A percentile compares a stretch with the other conserved stretches of the same genome.
These are phyloP conservation scores for Achaetomium macrosporum DNA, from an alignment of 2,329 filamentous ascomycete species.

Conservation along the genomic window DNA sequence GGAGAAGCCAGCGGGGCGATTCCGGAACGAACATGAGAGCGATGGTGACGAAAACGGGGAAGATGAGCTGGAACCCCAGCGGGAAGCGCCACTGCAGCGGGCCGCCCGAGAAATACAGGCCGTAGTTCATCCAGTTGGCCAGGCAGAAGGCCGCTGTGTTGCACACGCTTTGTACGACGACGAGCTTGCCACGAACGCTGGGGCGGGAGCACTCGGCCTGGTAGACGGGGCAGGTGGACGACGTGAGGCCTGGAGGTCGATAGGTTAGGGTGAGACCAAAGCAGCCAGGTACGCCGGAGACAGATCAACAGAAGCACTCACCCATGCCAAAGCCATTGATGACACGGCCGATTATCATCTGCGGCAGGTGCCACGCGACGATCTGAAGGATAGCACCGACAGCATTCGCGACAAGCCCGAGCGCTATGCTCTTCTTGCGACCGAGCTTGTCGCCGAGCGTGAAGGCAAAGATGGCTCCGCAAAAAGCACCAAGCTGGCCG, in stretches of 20 bases:
- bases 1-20: slow-evolving; percentile 7
- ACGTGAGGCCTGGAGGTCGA: not conserved
- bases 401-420: slow-evolving; percentile 5
- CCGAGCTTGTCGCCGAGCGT: slow-evolving; percentile 9
- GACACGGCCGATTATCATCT: slow-evolving; percentile 8
- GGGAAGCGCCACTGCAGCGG: slow-evolving; percentile 10
- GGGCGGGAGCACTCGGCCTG: slow-evolving; percentile 9
- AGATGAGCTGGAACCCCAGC: slow-evolving; percentile 7
- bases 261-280: not conserved
- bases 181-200: slow-evolving; percentile 4
- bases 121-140: slow-evolving; percentile 11
- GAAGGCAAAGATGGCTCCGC: slow-evolving; percentile 9
- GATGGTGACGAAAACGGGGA: slow-evolving; percentile 4
- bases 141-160: slow-evolving; percentile 10
- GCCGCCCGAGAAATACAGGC: slow-evolving; percentile 6
- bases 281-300: too few species aligned
- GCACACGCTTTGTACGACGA: slow-evolving; percentile 7
- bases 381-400: slow-evolving; percentile 7
- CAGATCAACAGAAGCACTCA: not conserved
- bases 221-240: slow-evolving; percentile 8
- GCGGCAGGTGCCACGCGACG: slow-evolving; percentile 6
- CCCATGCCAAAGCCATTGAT: slow-evolving; percentile 10
- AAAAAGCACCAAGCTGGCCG: slow-evolving; percentile 8
- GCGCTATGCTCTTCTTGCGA: slow-evolving; percentile 6
- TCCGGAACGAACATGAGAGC: slow-evolving; percentile 6